phyloP scores from a whole-genome alignment of 176 grass and related monocot genomes.

The Cymbopogon citratus region DNA sequence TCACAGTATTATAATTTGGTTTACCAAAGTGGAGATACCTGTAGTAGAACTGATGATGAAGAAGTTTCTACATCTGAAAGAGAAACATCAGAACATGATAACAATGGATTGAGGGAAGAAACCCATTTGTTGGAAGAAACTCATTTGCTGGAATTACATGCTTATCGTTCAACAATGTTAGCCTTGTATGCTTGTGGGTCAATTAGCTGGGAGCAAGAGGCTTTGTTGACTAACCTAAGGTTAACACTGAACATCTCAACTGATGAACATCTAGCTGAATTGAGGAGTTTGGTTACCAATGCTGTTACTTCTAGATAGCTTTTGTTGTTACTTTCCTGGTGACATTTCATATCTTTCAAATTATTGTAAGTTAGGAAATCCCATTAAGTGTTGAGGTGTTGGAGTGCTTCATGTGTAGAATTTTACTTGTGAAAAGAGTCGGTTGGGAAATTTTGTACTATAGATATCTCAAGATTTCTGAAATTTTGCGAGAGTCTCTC shows the following conservation, averaged over 20 bases:
- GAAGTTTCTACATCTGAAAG: conserved; percentile 58
- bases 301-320: conserved; percentile 46
- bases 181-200: conserved; percentile 79
- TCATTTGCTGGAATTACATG: conserved; percentile 86
- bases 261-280: conserved; percentile 81
- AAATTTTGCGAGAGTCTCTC: conserved; percentile 4
- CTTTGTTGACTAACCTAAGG: conserved; percentile 87
- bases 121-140: conserved; percentile 72
- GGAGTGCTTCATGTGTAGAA: conserved; percentile 32
- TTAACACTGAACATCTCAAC: conserved; percentile 84
- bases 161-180: conserved; percentile 74
- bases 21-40: conserved; percentile 38
- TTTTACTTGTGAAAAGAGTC: conserved; percentile 34
- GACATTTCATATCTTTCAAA: conserved; percentile 17
- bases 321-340: conserved; percentile 16
- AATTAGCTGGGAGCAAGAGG: conserved; percentile 95
- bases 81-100: conserved; percentile 36
- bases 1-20: conserved; percentile 24
- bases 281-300: conserved; percentile 64
- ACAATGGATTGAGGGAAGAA: conserved; percentile 27
- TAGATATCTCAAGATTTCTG: conserved; percentile 21
- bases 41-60: conserved; percentile 44
- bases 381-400: conserved; percentile 20
- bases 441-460: conserved; percentile 30
- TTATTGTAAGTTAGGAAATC: conserved; percentile 36